Conservation (phyloP, 2,329 filamentous ascomycete species). For the Beauveria sp. region DNA sequence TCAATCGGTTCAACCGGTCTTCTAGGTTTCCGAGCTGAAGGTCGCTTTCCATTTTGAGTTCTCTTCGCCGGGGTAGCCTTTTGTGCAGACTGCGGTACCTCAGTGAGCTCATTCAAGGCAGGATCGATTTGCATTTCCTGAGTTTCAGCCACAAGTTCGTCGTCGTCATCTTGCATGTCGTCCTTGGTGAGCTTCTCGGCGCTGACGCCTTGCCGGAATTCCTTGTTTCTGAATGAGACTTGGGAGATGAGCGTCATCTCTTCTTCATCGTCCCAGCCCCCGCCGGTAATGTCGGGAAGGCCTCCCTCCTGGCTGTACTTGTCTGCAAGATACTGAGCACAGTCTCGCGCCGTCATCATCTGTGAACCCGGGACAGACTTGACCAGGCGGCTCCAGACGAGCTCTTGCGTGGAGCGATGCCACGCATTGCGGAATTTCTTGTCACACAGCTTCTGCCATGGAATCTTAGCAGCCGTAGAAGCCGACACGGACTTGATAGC, state of each 20-base stretch:
- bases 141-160: conserved; percentile 9
- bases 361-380: conserved; percentile 25
- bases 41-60: conserved; percentile 17
- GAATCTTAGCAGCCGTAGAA: conserved; percentile 31
- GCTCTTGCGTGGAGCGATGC: conserved; percentile 28
- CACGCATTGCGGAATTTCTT: conserved; percentile 32
- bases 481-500: conserved; percentile 35
- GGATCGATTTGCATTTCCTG: conserved; percentile 27
- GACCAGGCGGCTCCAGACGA: conserved; percentile 33
- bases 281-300: conserved; percentile 26
- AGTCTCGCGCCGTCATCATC: conserved; percentile 25
- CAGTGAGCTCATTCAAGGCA: conserved; percentile 16
- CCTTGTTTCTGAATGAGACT: conserved; percentile 6
- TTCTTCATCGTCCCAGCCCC: conserved; percentile 23
- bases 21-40: conserved; percentile 18
- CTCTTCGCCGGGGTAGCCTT: conserved; percentile 21
- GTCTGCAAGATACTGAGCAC: conserved; percentile 28
- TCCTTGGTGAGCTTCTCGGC: conserved; percentile 23
- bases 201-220: conserved; percentile 15
- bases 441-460: conserved; percentile 39
- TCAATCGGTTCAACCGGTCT: conserved; percentile 22
- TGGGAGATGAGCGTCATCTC: conserved; percentile 24
- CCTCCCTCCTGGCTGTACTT: conserved; percentile 26
- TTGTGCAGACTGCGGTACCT: conserved; percentile 14
- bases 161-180: conserved; percentile 11